A percentile compares a stretch with the other conserved stretches of the same genome.
Evolutionary conservation across 768 basidiomycete genomes (phyloP).

Genomic region (Chalciporus pseudorubinellus): DNA sequence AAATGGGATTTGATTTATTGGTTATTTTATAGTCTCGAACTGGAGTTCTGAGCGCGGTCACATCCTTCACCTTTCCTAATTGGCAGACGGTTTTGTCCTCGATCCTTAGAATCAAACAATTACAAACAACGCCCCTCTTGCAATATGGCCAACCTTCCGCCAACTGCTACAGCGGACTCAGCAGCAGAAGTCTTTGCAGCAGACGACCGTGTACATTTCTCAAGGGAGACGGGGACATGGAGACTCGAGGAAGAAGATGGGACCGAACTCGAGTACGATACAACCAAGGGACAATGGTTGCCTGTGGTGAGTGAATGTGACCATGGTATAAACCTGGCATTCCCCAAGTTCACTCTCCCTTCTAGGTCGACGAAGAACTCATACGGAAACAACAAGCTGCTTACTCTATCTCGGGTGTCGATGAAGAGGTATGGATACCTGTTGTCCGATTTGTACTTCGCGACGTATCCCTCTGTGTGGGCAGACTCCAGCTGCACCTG

Average conservation of each 20-base stretch:
- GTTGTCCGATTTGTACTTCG: slow-evolving; percentile 19
- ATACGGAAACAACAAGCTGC: slow-evolving; percentile 91
- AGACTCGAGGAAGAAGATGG: slow-evolving; percentile 88
- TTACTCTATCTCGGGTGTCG: slow-evolving; percentile 89
- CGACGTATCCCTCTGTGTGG: slow-evolving; percentile 20
- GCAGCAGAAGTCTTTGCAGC: slow-evolving; percentile 63
- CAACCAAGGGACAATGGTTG: slow-evolving; percentile 73
- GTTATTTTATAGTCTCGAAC: no score
- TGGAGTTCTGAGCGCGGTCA: no score
- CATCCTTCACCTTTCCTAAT: slow-evolving; percentile 13
- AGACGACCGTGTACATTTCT: slow-evolving; percentile 82
- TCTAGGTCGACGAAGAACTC: slow-evolving; percentile 83
- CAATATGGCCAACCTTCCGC: slow-evolving; percentile 32
- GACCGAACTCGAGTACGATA: slow-evolving; percentile 87
- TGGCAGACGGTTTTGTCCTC: neutral
- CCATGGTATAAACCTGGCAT: neutral
- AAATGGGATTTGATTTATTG: neutral
- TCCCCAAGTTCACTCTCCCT: slow-evolving; percentile 2
- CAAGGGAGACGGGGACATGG: slow-evolving; percentile 75
- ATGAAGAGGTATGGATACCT: slow-evolving; percentile 73
- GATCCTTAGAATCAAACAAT: slow-evolving; percentile 34
- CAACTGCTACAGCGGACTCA: slow-evolving; percentile 52
- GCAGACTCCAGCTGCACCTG: slow-evolving; percentile 85
- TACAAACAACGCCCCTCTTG: slow-evolving; percentile 31
- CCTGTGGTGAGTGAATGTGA: slow-evolving; percentile 60